Conservation (phyloP, 208 protist species). For the Tritrichomonas foetus region DNA sequence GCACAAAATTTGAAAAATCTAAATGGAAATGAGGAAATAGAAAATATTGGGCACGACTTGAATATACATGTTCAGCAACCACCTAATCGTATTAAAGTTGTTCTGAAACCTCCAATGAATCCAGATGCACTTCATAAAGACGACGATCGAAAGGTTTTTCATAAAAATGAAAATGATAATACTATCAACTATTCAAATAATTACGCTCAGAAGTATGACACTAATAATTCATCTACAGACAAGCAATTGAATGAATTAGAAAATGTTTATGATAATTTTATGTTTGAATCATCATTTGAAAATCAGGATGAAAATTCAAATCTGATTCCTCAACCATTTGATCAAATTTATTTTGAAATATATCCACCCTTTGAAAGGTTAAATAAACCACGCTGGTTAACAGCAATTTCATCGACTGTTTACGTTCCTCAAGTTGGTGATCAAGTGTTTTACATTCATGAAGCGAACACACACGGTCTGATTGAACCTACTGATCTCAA, state of each 20-base stretch:
- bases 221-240: neutral
- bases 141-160: neutral
- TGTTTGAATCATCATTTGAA: too few relatives aligned
- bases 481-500: neutral
- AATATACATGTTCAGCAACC: neutral
- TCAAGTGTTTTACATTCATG: neutral
- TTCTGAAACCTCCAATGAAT: neutral
- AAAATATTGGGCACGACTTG: neutral
- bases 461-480: neutral
- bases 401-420: neutral
- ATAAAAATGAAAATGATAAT: neutral
- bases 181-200: neutral
- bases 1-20: neutral
- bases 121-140: neutral
- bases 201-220: neutral
- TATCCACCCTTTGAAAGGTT: neutral
- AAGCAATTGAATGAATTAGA: neutral
- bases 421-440: neutral
- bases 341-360: neutral
- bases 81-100: neutral
- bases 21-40: neutral
- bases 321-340: neutral
- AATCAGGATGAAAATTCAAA: too few relatives aligned
- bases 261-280: too few relatives aligned
- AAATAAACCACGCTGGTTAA: neutral